Conservation (phyloP, 73 alveolate species). For the Tetrahymena thermophila region DNA sequence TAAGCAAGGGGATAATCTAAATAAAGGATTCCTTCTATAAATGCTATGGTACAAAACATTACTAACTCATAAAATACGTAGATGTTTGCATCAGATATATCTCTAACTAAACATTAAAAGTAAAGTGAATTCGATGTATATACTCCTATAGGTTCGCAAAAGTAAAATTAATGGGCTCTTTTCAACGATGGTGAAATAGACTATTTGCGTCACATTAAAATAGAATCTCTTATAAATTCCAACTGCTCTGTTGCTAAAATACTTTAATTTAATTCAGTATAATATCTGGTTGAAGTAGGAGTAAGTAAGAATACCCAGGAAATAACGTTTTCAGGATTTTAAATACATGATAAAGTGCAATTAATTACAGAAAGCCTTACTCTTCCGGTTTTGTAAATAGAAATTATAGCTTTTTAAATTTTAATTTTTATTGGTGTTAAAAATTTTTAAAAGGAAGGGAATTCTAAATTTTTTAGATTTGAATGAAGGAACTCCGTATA, state of each 20-base stretch:
- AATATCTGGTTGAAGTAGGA: not conserved
- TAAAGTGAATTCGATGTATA: not conserved
- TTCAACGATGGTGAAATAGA: not conserved
- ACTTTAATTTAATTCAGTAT: not conserved
- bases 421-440: not conserved
- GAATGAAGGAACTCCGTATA: not conserved
- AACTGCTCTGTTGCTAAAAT: not conserved
- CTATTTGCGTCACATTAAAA: not conserved
- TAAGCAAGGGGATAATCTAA: not conserved
- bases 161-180: not conserved
- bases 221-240: not conserved
- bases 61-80: not conserved
- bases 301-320: not conserved
- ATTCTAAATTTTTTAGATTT: not conserved
- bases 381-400: not conserved
- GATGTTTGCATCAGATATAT: not conserved
- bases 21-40: not conserved
- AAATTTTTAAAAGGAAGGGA: not conserved
- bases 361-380: not conserved
- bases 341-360: not conserved
- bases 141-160: not conserved
- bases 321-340: not conserved
- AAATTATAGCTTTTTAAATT: not conserved
- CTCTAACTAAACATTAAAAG: not conserved
- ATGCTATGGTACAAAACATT: not conserved